phyloP scores from a whole-genome alignment of 2,329 filamentous ascomycete genomes.

The Thermomyces lanuginosus region DNA sequence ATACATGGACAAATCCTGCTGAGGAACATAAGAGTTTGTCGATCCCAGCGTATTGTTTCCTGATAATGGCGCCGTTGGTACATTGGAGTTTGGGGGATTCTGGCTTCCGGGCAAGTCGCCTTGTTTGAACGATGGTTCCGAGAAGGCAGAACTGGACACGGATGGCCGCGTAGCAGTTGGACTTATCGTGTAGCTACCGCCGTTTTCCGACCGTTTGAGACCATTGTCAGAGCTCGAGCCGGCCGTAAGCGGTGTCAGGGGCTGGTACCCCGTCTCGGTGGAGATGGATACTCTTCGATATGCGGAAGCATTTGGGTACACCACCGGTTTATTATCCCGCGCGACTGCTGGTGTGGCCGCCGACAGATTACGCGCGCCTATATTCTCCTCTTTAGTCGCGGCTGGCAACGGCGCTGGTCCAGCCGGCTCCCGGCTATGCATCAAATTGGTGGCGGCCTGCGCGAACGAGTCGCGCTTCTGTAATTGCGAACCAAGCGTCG shows the following conservation, averaged over 20 bases:
- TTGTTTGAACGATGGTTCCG: constrained; percentile 7
- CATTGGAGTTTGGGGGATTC: constrained; percentile 6
- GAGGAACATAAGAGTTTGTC: too few relatives aligned
- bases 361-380: constrained; percentile 1
- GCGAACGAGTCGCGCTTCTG: constrained; percentile 34
- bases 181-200: constrained; percentile 14
- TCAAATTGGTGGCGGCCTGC: constrained; percentile 14
- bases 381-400: constrained; percentile 10
- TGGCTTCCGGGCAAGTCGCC: constrained; percentile 9
- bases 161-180: constrained; percentile 9
- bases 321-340: constrained; percentile 1
- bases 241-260: constrained; percentile 12
- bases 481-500: constrained; percentile 40
- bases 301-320: too few relatives aligned
- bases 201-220: constrained; percentile 13
- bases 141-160: constrained; percentile 4
- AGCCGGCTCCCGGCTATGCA: too few relatives aligned
- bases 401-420: constrained; percentile 12
- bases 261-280: constrained; percentile 14
- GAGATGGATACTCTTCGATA: constrained; percentile 16
- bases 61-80: too few relatives aligned
- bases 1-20: too few relatives aligned
- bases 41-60: too few relatives aligned
- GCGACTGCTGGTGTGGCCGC: constrained; percentile 3
- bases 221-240: constrained; percentile 11